Percentiles rank a stretch among this genome's conserved stretches.
Evolutionary conservation across 164 flowering plant species (phyloP).

Genomic region (Vitis rupestris): DNA sequence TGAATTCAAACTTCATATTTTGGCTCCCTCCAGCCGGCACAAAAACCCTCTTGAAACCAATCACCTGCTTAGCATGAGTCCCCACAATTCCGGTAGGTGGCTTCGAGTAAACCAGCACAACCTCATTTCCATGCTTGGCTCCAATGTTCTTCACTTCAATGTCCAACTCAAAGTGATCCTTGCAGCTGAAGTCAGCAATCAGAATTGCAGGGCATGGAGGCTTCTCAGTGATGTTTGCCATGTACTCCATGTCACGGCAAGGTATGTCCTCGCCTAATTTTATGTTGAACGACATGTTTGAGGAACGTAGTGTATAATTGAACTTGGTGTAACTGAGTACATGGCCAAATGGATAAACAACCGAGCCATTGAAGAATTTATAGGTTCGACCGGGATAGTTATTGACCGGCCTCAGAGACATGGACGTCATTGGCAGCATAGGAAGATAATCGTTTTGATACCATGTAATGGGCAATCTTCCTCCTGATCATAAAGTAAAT

Average conservation of each 20-base stretch:
- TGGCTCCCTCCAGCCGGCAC: slow-evolving; percentile 7
- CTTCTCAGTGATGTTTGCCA: neutral
- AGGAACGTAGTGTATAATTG: slow-evolving; percentile 13
- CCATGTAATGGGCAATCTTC: slow-evolving; percentile 19
- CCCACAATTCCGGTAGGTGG: slow-evolving; percentile 12
- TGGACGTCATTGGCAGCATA: slow-evolving; percentile 39
- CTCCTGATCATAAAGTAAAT: slow-evolving; percentile 3
- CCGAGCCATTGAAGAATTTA: slow-evolving; percentile 40
- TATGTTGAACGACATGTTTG: slow-evolving; percentile 7
- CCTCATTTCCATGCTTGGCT: slow-evolving; percentile 11
- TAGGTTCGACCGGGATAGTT: slow-evolving; percentile 51
- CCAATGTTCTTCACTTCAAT: slow-evolving; percentile 16
- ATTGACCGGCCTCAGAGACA: slow-evolving; percentile 34
- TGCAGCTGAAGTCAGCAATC: slow-evolving; percentile 5
- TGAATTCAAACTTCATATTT: slow-evolving; percentile 7
- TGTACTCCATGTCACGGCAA: slow-evolving; percentile 5
- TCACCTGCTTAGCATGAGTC: slow-evolving; percentile 17
- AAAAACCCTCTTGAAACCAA: slow-evolving; percentile 23
- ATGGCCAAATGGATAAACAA: slow-evolving; percentile 36
- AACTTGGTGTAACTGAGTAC: slow-evolving; percentile 43
- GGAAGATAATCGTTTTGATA: neutral
- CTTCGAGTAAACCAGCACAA: slow-evolving; percentile 19
- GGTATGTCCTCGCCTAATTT: slow-evolving; percentile 5
- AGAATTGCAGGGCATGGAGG: slow-evolving; percentile 13
- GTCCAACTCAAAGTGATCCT: slow-evolving; percentile 1